A percentile compares a stretch with the other conserved stretches of the same genome.
Conservation (phyloP, 1,284 basidiomycete species). For the Apiotrichum porosum region DNA sequence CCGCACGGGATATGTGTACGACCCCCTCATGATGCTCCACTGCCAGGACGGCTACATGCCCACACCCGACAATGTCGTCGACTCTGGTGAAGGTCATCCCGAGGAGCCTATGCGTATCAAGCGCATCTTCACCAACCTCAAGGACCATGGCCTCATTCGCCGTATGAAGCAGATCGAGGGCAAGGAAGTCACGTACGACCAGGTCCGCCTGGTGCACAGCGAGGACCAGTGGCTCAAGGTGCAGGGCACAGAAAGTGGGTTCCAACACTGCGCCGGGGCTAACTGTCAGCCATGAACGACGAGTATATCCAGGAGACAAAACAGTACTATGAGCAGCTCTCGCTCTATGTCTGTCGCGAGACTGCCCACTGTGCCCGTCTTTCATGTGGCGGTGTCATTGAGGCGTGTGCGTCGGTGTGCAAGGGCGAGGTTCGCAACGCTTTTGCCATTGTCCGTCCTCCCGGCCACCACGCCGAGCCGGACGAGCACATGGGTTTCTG, state of each 20-base stretch:
- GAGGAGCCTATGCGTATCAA: conserved; percentile 84
- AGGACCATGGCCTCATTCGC: conserved; percentile 57
- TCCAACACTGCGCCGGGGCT: not conserved
- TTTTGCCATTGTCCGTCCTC: conserved; percentile 93
- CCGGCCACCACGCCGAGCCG: conserved; percentile 97
- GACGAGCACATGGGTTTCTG: conserved; percentile 98
- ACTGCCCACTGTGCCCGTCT: conserved; percentile 80
- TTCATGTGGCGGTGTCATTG: conserved; percentile 91
- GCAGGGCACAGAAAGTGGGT: conserved; percentile 54
- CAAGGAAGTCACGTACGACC: conserved; percentile 66
- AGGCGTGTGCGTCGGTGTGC: conserved; percentile 82
- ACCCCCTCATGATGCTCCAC: conserved; percentile 81
- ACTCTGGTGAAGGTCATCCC: conserved; percentile 58
- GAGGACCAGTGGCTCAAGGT: conserved; percentile 89
- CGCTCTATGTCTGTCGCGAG: conserved; percentile 82
- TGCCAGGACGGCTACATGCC: conserved; percentile 44
- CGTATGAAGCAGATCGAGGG: conserved; percentile 76
- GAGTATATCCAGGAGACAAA: conserved; percentile 69
- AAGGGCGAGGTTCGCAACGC: conserved; percentile 74
- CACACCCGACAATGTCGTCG: conserved; percentile 50
- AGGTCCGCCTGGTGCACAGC: conserved; percentile 83
- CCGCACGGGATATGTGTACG: conserved; percentile 77
- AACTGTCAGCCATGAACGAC: conserved; percentile 59
- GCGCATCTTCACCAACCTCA: conserved; percentile 67
- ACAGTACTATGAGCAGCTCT: conserved; percentile 78